A percentile compares a stretch with the other conserved stretches of the same genome.
phyloP scores from a whole-genome alignment of 441 rosid species.

The Eutrema salsugineum region DNA sequence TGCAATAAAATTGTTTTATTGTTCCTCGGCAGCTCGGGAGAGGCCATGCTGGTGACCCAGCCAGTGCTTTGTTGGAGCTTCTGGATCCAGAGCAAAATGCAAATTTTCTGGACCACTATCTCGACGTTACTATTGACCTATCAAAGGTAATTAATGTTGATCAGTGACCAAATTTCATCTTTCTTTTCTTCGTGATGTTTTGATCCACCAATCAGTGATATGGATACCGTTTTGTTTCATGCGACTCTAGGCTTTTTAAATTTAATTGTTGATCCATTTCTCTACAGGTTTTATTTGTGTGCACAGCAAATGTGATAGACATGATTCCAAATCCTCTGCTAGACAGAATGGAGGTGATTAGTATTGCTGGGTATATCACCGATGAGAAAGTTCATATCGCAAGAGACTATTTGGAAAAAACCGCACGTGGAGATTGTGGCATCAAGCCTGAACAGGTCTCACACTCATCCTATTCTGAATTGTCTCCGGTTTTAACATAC shows the following conservation, averaged over 20 bases:
- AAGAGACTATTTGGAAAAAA: slow-evolving; percentile 92
- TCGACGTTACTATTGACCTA: slow-evolving; percentile 92
- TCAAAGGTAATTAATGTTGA: slow-evolving; percentile 67
- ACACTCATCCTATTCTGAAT: neutral
- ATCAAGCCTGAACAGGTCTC: slow-evolving; percentile 90
- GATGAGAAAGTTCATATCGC: slow-evolving; percentile 99
- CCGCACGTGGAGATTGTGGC: slow-evolving; percentile 89
- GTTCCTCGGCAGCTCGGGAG: slow-evolving; percentile 72
- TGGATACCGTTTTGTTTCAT: slow-evolving; percentile 1
- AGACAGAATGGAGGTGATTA: slow-evolving; percentile 98
- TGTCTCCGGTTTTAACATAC: neutral
- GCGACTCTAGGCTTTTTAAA: neutral
- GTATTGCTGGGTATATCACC: slow-evolving; percentile 97
- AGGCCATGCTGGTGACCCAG: slow-evolving; percentile 99
- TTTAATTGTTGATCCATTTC: slow-evolving; percentile 3
- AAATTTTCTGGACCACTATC: slow-evolving; percentile 97
- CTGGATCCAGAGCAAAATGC: slow-evolving; percentile 99
- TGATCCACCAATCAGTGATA: slow-evolving; percentile 2
- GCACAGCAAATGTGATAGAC: slow-evolving; percentile 98
- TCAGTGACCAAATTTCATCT: neutral
- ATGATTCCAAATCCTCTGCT: slow-evolving; percentile 93
- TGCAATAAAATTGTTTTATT: neutral
- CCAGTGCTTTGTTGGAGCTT: slow-evolving; percentile 97
- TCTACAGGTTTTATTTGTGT: slow-evolving; percentile 90
- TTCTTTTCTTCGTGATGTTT: neutral